phyloP scores from a whole-genome alignment of 441 rosid species.

The Francoa sonchifolia region DNA sequence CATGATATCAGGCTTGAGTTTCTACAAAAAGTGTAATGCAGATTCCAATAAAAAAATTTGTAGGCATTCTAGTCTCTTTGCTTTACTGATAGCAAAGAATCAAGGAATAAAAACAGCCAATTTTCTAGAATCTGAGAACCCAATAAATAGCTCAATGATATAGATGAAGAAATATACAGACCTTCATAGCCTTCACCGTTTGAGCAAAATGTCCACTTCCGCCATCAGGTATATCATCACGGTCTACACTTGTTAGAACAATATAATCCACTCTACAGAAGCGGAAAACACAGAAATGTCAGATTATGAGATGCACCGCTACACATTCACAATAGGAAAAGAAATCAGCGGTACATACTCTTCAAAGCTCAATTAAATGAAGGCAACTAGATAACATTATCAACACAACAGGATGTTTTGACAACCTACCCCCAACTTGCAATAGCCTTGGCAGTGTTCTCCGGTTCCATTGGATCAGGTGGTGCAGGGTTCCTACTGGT shows the following conservation, averaged over 20 bases:
- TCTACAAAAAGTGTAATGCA: constrained; percentile 27
- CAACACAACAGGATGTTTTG: background rate
- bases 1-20: constrained; percentile 82
- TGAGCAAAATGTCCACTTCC: constrained; percentile 94
- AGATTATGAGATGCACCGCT: too few species aligned
- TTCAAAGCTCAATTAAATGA: too few species aligned
- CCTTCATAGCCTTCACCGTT: constrained; percentile 92
- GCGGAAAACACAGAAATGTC: constrained; percentile 9
- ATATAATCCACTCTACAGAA: constrained; percentile 81
- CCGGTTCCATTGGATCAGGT: constrained; percentile 92
- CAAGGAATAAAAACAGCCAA: too few species aligned
- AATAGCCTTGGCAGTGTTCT: constrained; percentile 79
- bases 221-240: constrained; percentile 97
- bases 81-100: too few species aligned
- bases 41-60: background rate
- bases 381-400: background rate
- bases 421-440: constrained; percentile 81
- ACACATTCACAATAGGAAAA: too few species aligned
- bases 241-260: constrained; percentile 92
- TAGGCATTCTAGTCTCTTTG: constrained; percentile 1
- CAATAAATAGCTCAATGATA: constrained; percentile 2
- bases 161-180: constrained; percentile 13
- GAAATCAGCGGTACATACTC: too few species aligned
- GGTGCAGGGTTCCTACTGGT: constrained; percentile 86
- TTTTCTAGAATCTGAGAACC: background rate